Evolutionary conservation across 225 moss, liverwort and hornwort species (phyloP).

Genomic region (Marchantia polymorpha): DNA sequence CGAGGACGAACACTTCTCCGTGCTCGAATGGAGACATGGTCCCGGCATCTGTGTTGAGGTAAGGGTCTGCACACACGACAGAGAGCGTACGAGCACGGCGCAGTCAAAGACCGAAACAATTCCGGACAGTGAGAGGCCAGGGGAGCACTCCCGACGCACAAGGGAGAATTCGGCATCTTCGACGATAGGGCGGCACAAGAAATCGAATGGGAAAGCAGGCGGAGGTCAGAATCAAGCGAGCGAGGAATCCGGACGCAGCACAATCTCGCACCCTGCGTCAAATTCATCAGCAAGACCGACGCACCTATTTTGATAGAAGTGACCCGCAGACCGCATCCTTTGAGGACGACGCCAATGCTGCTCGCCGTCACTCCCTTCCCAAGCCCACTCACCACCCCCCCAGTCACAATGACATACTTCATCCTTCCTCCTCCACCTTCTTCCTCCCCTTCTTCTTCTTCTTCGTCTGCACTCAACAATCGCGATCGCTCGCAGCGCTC

Average conservation of each 20-base stretch:
- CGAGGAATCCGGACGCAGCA: not conserved
- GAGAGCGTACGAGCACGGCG: not conserved
- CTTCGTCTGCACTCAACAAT: not conserved
- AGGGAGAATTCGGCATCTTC: not conserved
- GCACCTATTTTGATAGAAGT: constrained; percentile 75
- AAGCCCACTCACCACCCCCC: constrained; percentile 74
- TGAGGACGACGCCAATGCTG: constrained; percentile 68
- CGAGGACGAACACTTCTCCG: constrained; percentile 75
- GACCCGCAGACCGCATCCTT: constrained; percentile 66
- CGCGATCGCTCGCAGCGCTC: not conserved
- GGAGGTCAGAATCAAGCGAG: not conserved
- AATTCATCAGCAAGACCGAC: not conserved
- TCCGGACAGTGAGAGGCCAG: not conserved
- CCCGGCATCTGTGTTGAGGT: constrained; percentile 74
- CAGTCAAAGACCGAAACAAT: not conserved
- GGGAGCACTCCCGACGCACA: not conserved
- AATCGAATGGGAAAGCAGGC: not conserved
- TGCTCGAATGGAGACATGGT: constrained; percentile 84
- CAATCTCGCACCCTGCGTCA: not conserved
- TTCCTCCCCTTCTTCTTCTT: not conserved
- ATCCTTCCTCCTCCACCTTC: constrained; percentile 27
- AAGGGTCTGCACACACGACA: constrained; percentile 47
- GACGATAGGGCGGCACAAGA: not conserved
- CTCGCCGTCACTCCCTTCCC: constrained; percentile 77
- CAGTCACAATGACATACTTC: constrained; percentile 74